Evolutionary conservation across 176 grass and related monocot genomes (phyloP).

Genomic region (Aegilops speltoides): DNA sequence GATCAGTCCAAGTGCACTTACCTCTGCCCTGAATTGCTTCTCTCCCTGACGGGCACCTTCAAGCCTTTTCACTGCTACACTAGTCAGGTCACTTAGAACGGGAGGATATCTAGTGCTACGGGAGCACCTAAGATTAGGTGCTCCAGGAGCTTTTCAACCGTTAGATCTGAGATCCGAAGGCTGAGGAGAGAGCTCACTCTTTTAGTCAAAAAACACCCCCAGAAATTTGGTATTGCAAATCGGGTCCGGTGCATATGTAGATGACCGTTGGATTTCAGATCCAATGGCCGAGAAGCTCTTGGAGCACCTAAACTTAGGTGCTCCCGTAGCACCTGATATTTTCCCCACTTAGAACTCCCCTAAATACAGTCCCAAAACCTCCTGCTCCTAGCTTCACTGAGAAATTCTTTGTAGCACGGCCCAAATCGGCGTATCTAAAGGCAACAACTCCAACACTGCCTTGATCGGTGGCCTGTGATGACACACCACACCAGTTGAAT

Average conservation of each 20-base stretch:
- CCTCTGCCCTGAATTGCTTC: not conserved
- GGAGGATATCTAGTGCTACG: no score
- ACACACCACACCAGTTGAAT: not conserved
- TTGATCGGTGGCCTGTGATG: not conserved
- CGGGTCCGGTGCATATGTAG: no score
- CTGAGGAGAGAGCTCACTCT: no score
- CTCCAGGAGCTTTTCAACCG: no score
- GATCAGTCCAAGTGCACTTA: not conserved
- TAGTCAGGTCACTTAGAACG: not conserved
- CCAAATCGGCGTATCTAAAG: not conserved
- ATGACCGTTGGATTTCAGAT: no score
- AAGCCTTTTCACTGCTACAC: not conserved
- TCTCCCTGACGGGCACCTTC: not conserved
- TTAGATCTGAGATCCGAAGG: no score
- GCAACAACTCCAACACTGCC: not conserved
- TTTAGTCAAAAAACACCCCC: no score
- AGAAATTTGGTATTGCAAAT: no score
- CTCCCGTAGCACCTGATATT: no score
- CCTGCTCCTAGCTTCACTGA: not conserved
- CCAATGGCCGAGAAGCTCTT: no score
- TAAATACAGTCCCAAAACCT: not conserved
- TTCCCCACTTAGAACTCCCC: not conserved
- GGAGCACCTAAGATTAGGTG: no score
- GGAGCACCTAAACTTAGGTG: no score
- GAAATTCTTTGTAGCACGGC: not conserved